Evolutionary conservation across 345 rosid species (phyloP), one percentile per base, ranked within the genome.

Genomic region (Camelina hispida): DNA sequence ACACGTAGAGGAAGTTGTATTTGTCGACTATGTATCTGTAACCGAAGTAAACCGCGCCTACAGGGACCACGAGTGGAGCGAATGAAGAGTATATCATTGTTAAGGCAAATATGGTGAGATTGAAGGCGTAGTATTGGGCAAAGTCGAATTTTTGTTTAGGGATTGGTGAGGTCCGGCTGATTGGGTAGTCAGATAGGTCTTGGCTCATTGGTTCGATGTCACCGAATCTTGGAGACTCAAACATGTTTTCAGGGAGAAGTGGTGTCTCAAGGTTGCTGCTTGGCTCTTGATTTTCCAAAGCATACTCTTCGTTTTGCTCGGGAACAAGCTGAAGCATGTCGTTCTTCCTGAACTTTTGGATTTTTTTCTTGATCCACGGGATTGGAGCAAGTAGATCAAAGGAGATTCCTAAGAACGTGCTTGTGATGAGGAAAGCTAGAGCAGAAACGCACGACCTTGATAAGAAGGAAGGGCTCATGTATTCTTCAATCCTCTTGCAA

Each of bases 271-370:
- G 97, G 79, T 79, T 77, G 74, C 83, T 74, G 56, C 78, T 84
- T 17, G 74, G 34, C 9, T 81, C 84, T 74, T 90, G 98, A 73
- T 83, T 81, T 79, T 92, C 96, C 76, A 92, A 66, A 14, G 85
- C 96, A 76, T 85, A 91, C 66, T 89, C 98, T 69, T 92, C 97
- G 38, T 77, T 87, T 66, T 88, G 89, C 75, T 92, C 99, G 8
- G 98, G 99, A 14, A 95, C 99, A 60, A 95, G 75, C 84, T 92
- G 93, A 52, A 95, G 93, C 99, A 95, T 92, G 81, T 95, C 99
- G 63, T 95, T 95, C 84, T 89, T 92, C 80, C 76, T 87, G 78
- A 90, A 90, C 77, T 85, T 92, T 81, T 88, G 89, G 30, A 95
- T 81, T 79, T 90, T 90, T 76, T 85, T 87, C 86, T 92, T 95